Conservation (phyloP, 768 basidiomycete genomes). For the Hygrophorus pudorinus region DNA sequence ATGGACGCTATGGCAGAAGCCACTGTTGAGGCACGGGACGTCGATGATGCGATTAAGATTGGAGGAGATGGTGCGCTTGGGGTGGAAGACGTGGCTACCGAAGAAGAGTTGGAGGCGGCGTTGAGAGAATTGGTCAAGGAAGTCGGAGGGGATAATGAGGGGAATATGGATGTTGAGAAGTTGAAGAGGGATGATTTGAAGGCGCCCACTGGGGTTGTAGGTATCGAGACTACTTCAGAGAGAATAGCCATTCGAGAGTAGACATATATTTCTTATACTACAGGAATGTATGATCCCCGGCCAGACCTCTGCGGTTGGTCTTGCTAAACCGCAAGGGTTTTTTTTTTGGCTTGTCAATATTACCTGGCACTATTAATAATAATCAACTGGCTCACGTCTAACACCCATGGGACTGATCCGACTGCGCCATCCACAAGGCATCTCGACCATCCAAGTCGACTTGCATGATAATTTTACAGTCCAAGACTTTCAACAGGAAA, state of each 20-base stretch:
- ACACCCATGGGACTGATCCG: constrained; percentile 58
- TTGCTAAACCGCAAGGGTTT: too few species aligned
- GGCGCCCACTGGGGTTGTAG: too few species aligned
- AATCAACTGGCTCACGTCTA: too few species aligned
- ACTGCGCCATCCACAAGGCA: constrained; percentile 77
- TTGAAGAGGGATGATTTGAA: too few species aligned
- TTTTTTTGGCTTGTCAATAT: too few species aligned
- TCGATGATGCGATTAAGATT: constrained; percentile 66
- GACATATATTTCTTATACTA: too few species aligned
- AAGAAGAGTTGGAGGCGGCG: constrained; percentile 52
- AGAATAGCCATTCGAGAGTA: too few species aligned
- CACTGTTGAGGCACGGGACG: constrained; percentile 70
- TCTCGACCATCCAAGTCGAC: constrained; percentile 65
- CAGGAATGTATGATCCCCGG: too few species aligned
- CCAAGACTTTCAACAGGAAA: constrained; percentile 63
- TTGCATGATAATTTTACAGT: constrained; percentile 52
- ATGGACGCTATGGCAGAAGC: constrained; percentile 83
- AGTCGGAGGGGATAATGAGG: constrained; percentile 16
- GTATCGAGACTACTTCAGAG: too few species aligned
- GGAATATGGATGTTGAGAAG: neutral
- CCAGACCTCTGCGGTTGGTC: too few species aligned
- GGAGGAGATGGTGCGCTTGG: constrained; percentile 55
- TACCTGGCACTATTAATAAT: too few species aligned
- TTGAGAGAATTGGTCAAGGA: constrained; percentile 41
- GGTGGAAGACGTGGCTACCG: constrained; percentile 37